These are phyloP conservation scores for Salix suchowensis DNA, from an alignment of 345 rosid species.

Conservation along the genomic window DNA sequence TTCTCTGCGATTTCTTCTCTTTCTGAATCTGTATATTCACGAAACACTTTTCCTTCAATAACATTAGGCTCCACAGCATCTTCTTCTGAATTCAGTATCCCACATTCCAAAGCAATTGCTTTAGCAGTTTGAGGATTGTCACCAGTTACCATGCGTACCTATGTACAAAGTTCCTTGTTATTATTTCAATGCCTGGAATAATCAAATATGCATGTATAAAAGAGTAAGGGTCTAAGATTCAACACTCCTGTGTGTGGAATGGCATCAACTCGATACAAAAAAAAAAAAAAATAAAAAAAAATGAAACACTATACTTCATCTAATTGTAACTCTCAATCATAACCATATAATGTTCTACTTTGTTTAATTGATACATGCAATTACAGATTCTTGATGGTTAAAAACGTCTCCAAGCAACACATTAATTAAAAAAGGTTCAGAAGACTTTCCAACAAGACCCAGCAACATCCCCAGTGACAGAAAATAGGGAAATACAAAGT, in stretches of 20 bases:
- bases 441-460: background rate
- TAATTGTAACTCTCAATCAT: background rate
- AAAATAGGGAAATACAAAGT: background rate
- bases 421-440: background rate
- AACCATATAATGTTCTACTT: background rate
- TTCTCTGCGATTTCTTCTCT: conserved; percentile 23
- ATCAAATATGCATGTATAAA: background rate
- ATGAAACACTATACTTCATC: background rate
- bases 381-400: background rate
- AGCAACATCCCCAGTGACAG: background rate
- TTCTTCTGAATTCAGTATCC: conserved; percentile 20
- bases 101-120: conserved; percentile 40
- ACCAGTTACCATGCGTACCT: conserved; percentile 40
- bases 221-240: background rate
- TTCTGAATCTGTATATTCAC: conserved; percentile 15
- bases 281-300: background rate
- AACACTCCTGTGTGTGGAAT: background rate
- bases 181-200: background rate
- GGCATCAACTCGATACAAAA: background rate
- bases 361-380: background rate
- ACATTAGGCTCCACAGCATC: conserved; percentile 29
- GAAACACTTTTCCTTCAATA: conserved; percentile 32
- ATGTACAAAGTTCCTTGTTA: background rate
- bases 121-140: conserved; percentile 34
- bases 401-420: background rate